These are phyloP conservation scores for Candida sp. DNA, from an alignment of 1,139 yeast genomes.

Conservation along the genomic window DNA sequence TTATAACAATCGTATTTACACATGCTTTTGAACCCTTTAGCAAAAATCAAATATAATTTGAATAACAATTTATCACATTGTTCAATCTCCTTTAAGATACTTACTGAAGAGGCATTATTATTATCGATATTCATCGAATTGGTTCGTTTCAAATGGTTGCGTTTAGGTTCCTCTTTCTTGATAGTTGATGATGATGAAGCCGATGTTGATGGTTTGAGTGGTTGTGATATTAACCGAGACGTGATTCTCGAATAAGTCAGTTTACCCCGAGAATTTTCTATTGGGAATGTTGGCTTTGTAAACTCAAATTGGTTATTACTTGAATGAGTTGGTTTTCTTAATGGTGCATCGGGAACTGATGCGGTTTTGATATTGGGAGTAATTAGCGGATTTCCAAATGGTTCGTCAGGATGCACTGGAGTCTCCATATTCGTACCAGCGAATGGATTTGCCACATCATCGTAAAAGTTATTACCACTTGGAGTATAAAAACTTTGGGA, in stretches of 20 bases:
- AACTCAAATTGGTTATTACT: conserved; percentile 24
- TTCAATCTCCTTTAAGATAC: conserved; percentile 30
- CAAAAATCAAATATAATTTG: conserved; percentile 56
- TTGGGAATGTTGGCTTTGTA: conserved; percentile 32
- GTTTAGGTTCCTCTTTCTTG: conserved; percentile 10
- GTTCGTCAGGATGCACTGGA: conserved; percentile 19
- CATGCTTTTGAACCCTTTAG: conserved; percentile 64
- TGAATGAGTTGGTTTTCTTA: conserved; percentile 37
- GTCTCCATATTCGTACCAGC: conserved; percentile 5
- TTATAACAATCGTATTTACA: conserved; percentile 73
- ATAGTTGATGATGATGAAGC: conserved; percentile 6
- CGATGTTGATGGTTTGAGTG: conserved; percentile 4
- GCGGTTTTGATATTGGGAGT: conserved; percentile 48
- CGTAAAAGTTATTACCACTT: background rate
- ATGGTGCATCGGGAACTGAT: conserved; percentile 52
- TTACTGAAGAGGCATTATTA: conserved; percentile 8
- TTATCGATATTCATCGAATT: conserved; percentile 17
- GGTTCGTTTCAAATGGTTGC: conserved; percentile 24
- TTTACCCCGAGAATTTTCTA: conserved; percentile 20
- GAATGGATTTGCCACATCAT: conserved; percentile 1
- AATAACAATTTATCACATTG: conserved; percentile 44
- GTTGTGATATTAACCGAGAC: conserved; percentile 52
- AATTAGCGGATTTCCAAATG: conserved; percentile 22
- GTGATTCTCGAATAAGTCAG: conserved; percentile 46
- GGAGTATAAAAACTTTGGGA: background rate